Percentiles rank a stretch among this genome's conserved stretches.
Conservation (phyloP, 164 flowering plant species). For the Stephania cephalantha region DNA sequence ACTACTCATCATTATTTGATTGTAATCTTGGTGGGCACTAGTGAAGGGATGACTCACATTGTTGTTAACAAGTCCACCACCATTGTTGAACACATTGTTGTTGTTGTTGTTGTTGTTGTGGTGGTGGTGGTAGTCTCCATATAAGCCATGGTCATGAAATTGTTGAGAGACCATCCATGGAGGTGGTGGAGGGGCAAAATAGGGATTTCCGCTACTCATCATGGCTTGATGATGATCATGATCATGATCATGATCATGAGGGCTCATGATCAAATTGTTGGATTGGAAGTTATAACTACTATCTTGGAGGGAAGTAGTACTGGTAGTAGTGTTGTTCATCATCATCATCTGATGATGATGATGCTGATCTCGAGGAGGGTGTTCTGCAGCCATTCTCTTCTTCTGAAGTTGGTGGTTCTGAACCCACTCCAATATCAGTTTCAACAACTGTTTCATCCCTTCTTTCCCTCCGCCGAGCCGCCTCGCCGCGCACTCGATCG, state of each 20-base stretch:
- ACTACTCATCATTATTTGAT: too few relatives aligned
- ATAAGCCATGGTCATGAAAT: too few relatives aligned
- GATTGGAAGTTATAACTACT: background rate
- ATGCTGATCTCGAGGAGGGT: background rate
- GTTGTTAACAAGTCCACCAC: background rate
- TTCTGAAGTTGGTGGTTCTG: slow-evolving; percentile 72
- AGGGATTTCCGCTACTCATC: background rate
- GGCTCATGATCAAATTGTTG: background rate
- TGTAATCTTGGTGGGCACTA: too few relatives aligned
- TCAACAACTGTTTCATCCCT: slow-evolving; percentile 72
- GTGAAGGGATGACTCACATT: background rate
- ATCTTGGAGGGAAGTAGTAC: background rate
- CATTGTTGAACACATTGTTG: background rate
- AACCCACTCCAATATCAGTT: slow-evolving; percentile 89
- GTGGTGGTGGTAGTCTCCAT: background rate
- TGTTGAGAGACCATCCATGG: background rate
- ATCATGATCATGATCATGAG: too few relatives aligned
- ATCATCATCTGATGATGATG: too few relatives aligned
- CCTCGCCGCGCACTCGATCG: slow-evolving; percentile 77
- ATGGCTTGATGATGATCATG: background rate
- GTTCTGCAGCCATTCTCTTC: slow-evolving; percentile 13
- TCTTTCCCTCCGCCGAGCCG: slow-evolving; percentile 77
- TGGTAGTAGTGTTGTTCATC: background rate
- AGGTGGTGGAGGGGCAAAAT: background rate
- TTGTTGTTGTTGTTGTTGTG: background rate